A percentile compares a stretch with the other conserved stretches of the same genome.
These are phyloP conservation scores for Sugiyamaella chiloensis DNA, from an alignment of 805 yeast species.

Conservation along the genomic window DNA sequence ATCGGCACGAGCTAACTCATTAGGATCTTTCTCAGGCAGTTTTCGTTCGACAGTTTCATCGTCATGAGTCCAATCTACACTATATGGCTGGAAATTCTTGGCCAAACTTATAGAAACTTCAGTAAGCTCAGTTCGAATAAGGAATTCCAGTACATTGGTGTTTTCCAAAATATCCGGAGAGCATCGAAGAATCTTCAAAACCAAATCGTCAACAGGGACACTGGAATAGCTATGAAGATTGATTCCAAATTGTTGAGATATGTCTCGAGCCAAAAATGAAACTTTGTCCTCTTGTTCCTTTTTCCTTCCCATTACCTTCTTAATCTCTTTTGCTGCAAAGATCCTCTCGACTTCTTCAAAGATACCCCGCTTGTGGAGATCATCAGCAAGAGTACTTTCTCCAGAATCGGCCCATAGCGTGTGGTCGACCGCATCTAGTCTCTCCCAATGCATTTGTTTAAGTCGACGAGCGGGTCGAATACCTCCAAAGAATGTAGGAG, in stretches of 20 bases:
- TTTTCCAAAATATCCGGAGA: conserved; percentile 67
- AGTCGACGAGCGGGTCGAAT: conserved; percentile 67
- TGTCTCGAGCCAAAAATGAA: conserved; percentile 72
- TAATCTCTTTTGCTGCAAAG: conserved; percentile 77
- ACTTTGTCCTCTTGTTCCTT: conserved; percentile 52
- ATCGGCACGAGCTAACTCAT: conserved; percentile 82
- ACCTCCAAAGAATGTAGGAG: conserved; percentile 20
- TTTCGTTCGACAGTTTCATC: conserved; percentile 31
- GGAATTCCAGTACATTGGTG: conserved; percentile 76
- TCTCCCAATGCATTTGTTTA: conserved; percentile 97
- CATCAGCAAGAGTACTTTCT: conserved; percentile 46
- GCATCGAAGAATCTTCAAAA: conserved; percentile 71
- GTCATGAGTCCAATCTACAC: conserved; percentile 61
- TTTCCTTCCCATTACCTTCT: conserved; percentile 44
- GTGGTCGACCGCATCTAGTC: conserved; percentile 73
- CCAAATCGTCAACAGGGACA: conserved; percentile 60
- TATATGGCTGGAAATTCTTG: conserved; percentile 75
- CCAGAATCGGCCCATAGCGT: conserved; percentile 80
- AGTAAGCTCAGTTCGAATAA: conserved; percentile 68
- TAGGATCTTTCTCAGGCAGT: conserved; percentile 65
- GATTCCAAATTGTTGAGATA: conserved; percentile 93
- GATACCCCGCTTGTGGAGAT: conserved; percentile 71
- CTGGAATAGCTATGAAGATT: conserved; percentile 76
- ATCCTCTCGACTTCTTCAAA: conserved; percentile 79
- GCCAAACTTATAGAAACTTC: conserved; percentile 71